These are phyloP conservation scores for Candolleomyces efflorescens DNA, from an alignment of 768 basidiomycete genomes.

Conservation along the genomic window DNA sequence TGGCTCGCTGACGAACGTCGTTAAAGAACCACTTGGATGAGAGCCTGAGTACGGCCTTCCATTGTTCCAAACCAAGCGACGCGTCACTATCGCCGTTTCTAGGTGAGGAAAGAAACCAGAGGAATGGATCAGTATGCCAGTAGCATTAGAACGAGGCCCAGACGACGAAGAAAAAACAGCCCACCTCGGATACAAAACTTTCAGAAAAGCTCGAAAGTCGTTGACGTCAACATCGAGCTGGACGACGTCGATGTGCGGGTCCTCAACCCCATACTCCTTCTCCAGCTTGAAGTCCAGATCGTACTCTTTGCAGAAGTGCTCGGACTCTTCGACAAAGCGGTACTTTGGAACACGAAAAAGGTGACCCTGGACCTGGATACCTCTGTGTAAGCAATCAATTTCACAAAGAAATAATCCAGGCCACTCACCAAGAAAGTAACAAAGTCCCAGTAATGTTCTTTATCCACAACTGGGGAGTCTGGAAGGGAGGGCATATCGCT, in stretches of 20 bases:
- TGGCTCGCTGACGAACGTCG: slow-evolving; percentile 22
- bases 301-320: not conserved
- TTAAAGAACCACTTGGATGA: slow-evolving; percentile 34
- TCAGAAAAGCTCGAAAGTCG: not conserved
- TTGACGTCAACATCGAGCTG: no score
- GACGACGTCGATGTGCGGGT: no score
- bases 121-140: no score
- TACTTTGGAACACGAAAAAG: not conserved
- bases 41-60: slow-evolving; percentile 34
- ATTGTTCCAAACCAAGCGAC: slow-evolving; percentile 19
- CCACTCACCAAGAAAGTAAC: not conserved
- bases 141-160: not conserved
- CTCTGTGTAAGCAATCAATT: no score
- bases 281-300: not conserved
- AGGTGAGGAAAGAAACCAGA: not conserved
- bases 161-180: not conserved
- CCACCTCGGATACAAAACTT: not conserved
- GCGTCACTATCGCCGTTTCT: not conserved
- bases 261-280: not conserved
- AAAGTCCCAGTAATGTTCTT: no score
- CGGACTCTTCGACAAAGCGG: not conserved
- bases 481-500: no score
- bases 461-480: no score
- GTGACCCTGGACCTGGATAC: not conserved
- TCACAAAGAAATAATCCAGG: not conserved